Conservation (phyloP, 345 rosid species). For the Murraya koenigii region DNA sequence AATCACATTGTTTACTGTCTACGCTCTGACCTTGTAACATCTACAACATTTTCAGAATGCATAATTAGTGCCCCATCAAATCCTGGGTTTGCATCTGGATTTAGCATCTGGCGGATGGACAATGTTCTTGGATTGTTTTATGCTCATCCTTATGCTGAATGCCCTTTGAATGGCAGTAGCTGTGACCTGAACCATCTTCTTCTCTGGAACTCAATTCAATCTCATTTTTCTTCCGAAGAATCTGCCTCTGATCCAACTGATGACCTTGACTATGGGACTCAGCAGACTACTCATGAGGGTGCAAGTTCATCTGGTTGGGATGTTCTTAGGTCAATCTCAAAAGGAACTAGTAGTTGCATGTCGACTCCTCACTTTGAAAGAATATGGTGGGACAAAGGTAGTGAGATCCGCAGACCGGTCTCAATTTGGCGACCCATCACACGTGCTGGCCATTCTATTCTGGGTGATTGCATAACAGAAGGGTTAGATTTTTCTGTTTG, state of each 20-base stretch:
- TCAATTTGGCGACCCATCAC: conserved; percentile 94
- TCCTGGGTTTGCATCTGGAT: conserved; percentile 57
- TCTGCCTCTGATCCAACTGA: conserved; percentile 31
- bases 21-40: conserved; percentile 93
- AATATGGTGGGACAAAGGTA: conserved; percentile 98
- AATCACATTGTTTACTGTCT: conserved; percentile 85
- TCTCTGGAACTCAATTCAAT: conserved; percentile 63
- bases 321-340: conserved; percentile 67
- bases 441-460: conserved; percentile 65
- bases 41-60: conserved; percentile 83
- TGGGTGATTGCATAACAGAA: conserved; percentile 95
- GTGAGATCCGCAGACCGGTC: conserved; percentile 80
- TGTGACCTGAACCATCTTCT: conserved; percentile 75
- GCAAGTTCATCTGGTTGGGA: conserved; percentile 86
- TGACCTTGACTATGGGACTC: conserved; percentile 34
- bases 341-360: conserved; percentile 55
- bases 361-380: conserved; percentile 93
- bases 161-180: conserved; percentile 55
- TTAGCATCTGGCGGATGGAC: conserved; percentile 92
- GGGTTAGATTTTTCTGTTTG: conserved; percentile 54
- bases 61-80: conserved; percentile 50
- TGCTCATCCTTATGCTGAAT: conserved; percentile 64
- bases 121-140: conserved; percentile 89
- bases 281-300: conserved; percentile 41
- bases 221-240: conserved; percentile 41